Evolutionary conservation across 345 rosid species (phyloP).

Genomic region (Linum usitatissimum): DNA sequence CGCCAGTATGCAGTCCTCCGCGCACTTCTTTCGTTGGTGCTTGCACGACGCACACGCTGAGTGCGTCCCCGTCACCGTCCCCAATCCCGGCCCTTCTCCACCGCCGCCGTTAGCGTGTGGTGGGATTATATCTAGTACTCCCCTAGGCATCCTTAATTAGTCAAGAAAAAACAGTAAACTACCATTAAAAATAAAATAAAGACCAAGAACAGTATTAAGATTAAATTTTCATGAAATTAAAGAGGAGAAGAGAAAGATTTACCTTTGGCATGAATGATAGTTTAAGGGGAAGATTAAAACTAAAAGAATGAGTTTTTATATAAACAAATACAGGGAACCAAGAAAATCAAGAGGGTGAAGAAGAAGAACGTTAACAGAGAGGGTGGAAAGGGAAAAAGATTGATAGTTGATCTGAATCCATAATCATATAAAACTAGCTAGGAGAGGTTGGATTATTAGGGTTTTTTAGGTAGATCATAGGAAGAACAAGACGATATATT

Average conservation of each 20-base stretch:
- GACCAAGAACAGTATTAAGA: neutral
- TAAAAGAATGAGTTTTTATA: too few relatives aligned
- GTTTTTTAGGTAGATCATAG: conserved; percentile 37
- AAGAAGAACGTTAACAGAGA: too few relatives aligned
- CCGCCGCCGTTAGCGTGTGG: neutral
- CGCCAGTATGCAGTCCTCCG: conserved; percentile 33
- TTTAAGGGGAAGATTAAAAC: too few relatives aligned
- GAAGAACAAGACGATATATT: conserved; percentile 26
- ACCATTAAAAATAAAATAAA: neutral
- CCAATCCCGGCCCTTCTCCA: neutral
- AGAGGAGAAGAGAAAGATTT: conserved; percentile 14
- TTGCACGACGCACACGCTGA: conserved; percentile 62
- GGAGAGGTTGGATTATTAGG: conserved; percentile 31
- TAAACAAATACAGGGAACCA: too few relatives aligned
- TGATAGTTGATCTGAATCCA: neutral
- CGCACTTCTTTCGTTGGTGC: conserved; percentile 50
- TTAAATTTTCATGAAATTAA: neutral
- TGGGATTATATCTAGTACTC: neutral
- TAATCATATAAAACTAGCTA: neutral
- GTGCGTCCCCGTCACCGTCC: conserved; percentile 14
- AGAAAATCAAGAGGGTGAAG: too few relatives aligned
- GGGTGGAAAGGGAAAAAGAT: conserved; percentile 18
- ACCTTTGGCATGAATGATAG: conserved; percentile 15
- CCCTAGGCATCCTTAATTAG: conserved; percentile 24
- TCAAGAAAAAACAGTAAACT: neutral